Evolutionary conservation across 2,329 filamentous ascomycete species (phyloP).

Genomic region (Apiospora arundinis): DNA sequence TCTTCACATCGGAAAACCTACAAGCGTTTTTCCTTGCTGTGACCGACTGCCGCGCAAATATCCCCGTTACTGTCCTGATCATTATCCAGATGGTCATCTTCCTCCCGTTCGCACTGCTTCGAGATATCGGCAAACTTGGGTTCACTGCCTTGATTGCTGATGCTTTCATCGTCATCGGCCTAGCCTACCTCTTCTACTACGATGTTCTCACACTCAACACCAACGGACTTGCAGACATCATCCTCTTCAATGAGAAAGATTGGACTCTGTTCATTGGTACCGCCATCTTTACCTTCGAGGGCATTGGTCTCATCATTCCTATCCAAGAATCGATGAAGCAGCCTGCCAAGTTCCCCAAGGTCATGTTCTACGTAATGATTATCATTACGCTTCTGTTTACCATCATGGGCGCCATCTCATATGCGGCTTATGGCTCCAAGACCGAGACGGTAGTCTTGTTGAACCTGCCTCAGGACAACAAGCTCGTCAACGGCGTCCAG

Average conservation of each 20-base stretch:
- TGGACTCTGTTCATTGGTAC: constrained; percentile 99
- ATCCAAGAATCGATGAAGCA: constrained; percentile 97
- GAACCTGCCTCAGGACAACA: constrained; percentile 94
- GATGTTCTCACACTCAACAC: constrained; percentile 83
- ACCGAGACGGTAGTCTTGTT: constrained; percentile 97
- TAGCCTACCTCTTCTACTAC: constrained; percentile 95
- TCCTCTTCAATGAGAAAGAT: constrained; percentile 85
- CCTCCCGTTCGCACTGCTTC: constrained; percentile 88
- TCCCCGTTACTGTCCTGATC: constrained; percentile 89
- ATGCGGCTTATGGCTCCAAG: constrained; percentile 92
- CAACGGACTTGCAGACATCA: constrained; percentile 83
- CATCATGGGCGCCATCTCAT: constrained; percentile 90
- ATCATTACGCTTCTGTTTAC: constrained; percentile 92
- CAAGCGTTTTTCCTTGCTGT: constrained; percentile 95
- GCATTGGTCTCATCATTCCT: constrained; percentile 95
- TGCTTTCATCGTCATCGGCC: constrained; percentile 88
- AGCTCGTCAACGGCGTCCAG: constrained; percentile 93
- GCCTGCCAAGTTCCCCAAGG: constrained; percentile 86
- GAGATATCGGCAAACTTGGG: constrained; percentile 96
- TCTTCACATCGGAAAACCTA: constrained; percentile 94
- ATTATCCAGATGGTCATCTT: constrained; percentile 96
- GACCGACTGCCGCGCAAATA: constrained; percentile 81
- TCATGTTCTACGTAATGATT: constrained; percentile 90
- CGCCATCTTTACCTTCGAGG: constrained; percentile 98
- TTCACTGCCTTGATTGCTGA: constrained; percentile 95